phyloP scores from a whole-genome alignment of 768 basidiomycete genomes.

The Naganishia kalamii region DNA sequence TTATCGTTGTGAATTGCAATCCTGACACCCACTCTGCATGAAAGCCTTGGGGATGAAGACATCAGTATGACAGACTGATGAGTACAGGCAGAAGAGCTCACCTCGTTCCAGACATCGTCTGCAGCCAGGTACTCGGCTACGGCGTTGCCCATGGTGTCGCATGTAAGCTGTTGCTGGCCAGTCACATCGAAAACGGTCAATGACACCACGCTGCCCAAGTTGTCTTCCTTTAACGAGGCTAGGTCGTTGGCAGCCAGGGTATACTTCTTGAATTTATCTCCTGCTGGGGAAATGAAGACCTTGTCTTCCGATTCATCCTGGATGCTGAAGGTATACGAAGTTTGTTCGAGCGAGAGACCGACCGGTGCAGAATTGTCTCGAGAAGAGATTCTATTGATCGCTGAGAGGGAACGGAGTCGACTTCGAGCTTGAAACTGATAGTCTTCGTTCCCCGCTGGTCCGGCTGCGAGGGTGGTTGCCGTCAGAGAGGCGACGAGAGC shows the following conservation, averaged over 20 bases:
- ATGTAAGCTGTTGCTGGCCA: constrained; percentile 27
- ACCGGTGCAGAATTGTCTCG: constrained; percentile 1
- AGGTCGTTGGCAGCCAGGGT: constrained; percentile 11
- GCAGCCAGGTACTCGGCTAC: constrained; percentile 21
- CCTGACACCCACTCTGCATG: not conserved
- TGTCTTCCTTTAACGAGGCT: not conserved
- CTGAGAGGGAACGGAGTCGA: not conserved
- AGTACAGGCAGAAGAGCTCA: not conserved
- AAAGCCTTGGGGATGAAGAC: not conserved
- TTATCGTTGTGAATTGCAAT: too few species aligned
- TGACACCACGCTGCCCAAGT: constrained; percentile 1
- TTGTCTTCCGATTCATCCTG: constrained; percentile 19
- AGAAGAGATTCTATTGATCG: not conserved
- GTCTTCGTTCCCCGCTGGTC: constrained; percentile 19
- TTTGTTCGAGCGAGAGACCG: constrained; percentile 16
- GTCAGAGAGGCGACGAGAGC: constrained; percentile 6
- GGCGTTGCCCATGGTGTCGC: constrained; percentile 28
- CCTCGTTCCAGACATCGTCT: constrained; percentile 38
- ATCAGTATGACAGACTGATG: not conserved
- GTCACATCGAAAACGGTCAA: constrained; percentile 32
- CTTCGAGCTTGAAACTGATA: not conserved
- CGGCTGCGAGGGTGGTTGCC: not conserved
- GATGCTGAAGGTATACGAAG: constrained; percentile 26
- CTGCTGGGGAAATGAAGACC: constrained; percentile 27
- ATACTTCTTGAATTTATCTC: constrained; percentile 24